Conservation (phyloP, 352 stramenopile species). For the Phytopythium delawarense region DNA sequence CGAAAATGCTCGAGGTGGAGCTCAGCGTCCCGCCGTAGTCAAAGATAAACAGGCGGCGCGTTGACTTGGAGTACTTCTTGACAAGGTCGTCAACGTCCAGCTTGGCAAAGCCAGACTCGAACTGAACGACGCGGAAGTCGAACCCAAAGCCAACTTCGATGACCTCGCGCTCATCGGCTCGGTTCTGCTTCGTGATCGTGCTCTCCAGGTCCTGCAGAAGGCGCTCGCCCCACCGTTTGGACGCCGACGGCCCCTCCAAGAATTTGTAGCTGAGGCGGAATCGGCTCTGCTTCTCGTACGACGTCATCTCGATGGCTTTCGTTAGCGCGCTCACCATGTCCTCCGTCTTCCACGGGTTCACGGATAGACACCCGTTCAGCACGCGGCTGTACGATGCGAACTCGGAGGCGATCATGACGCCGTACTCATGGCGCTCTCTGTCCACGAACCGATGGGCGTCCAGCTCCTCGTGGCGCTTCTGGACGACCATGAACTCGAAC, state of each 20-base stretch:
- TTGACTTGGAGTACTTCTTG: constrained; percentile 60
- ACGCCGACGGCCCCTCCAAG: constrained; percentile 65
- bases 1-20: constrained; percentile 57
- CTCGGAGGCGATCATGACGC: constrained; percentile 94
- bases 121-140: constrained; percentile 94
- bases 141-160: constrained; percentile 93
- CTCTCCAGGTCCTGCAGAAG: constrained; percentile 94
- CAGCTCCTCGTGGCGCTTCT: constrained; percentile 48
- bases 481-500: constrained; percentile 74
- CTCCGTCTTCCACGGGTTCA: constrained; percentile 97
- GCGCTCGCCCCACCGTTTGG: constrained; percentile 90
- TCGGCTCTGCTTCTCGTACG: constrained; percentile 69
- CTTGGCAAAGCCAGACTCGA: constrained; percentile 91
- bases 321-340: constrained; percentile 72
- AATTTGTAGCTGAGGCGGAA: constrained; percentile 87
- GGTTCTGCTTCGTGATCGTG: constrained; percentile 38
- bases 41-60: constrained; percentile 91
- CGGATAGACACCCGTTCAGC: constrained; percentile 93
- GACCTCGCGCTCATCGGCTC: constrained; percentile 48
- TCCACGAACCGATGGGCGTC: constrained; percentile 18
- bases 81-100: constrained; percentile 90
- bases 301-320: constrained; percentile 68
- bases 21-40: constrained; percentile 97
- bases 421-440: constrained; percentile 38
- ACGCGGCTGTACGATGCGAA: constrained; percentile 96